Evolutionary conservation across 2,329 filamentous ascomycete species (phyloP).

Genomic region (Davidsoniella virescens): DNA sequence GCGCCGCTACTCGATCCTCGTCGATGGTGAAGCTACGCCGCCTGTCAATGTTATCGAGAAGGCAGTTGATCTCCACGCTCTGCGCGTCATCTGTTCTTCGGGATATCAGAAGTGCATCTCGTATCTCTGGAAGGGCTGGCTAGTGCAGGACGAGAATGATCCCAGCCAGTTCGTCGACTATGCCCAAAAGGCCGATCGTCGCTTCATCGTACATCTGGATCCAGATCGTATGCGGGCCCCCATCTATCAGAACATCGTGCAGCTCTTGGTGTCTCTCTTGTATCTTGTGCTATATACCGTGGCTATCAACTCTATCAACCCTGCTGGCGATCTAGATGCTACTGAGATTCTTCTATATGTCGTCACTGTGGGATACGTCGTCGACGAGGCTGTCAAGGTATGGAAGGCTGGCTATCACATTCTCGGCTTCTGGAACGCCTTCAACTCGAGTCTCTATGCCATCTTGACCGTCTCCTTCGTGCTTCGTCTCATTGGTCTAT

Average conservation of each 20-base stretch:
- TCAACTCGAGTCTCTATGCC: constrained; percentile 71
- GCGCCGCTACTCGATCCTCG: constrained; percentile 70
- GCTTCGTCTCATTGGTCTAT: constrained; percentile 62
- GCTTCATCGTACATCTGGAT: constrained; percentile 70
- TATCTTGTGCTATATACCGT: constrained; percentile 76
- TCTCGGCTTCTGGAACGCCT: constrained; percentile 91
- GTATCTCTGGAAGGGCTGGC: constrained; percentile 89
- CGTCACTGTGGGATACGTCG: constrained; percentile 82
- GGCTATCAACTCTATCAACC: constrained; percentile 90
- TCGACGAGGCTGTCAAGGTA: constrained; percentile 73
- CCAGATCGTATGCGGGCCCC: constrained; percentile 90
- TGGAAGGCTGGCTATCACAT: constrained; percentile 91
- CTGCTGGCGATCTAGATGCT: constrained; percentile 62
- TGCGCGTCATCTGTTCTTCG: constrained; percentile 75
- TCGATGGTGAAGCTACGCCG: constrained; percentile 52
- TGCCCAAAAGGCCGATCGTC: constrained; percentile 60
- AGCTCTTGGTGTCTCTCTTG: constrained; percentile 68
- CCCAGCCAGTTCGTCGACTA: constrained; percentile 82
- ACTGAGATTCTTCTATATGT: constrained; percentile 75
- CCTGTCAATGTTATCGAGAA: constrained; percentile 85
- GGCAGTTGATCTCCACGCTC: constrained; percentile 80
- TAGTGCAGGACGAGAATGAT: constrained; percentile 89
- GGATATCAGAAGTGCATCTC: constrained; percentile 93
- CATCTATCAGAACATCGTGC: constrained; percentile 78
- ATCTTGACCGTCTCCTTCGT: constrained; percentile 65